A percentile compares a stretch with the other conserved stretches of the same genome.
phyloP scores from a whole-genome alignment of 371 early-diverging fungal species.

The Mortierella sp. region DNA sequence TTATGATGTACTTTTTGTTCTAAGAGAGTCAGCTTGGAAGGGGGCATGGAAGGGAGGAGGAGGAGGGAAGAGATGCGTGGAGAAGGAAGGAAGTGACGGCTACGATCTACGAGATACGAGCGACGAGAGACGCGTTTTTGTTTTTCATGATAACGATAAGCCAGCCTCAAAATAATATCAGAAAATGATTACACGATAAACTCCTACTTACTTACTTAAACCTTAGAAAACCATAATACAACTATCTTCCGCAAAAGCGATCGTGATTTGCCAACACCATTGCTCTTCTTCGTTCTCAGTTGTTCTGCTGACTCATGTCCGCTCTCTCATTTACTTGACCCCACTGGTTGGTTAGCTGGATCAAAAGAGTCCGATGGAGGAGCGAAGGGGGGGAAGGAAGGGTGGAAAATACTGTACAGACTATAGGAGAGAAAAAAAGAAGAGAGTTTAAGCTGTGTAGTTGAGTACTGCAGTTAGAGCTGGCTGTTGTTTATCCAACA shows the following conservation, averaged over 20 bases:
- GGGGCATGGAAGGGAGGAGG: neutral
- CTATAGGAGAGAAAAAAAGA: neutral
- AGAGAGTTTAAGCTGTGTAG: no score
- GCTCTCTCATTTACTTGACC: neutral
- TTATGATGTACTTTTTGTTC: conserved; percentile 57
- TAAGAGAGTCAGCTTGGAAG: conserved; percentile 1
- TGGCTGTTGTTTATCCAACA: neutral
- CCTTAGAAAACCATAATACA: neutral
- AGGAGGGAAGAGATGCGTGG: no score
- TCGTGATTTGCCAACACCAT: neutral
- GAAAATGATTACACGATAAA: neutral
- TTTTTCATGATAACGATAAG: neutral
- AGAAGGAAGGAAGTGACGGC: neutral
- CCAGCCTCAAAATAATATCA: neutral
- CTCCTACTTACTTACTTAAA: neutral
- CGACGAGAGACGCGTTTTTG: no score
- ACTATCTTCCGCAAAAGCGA: neutral
- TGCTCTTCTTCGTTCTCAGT: neutral
- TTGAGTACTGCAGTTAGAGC: no score
- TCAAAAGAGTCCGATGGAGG: neutral
- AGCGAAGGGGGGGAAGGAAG: neutral
- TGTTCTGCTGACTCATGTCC: neutral
- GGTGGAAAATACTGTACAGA: neutral
- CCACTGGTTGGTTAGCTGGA: neutral
- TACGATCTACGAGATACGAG: no score